phyloP scores from a whole-genome alignment of 1,284 basidiomycete genomes.

The Phaffia rhodozyma region DNA sequence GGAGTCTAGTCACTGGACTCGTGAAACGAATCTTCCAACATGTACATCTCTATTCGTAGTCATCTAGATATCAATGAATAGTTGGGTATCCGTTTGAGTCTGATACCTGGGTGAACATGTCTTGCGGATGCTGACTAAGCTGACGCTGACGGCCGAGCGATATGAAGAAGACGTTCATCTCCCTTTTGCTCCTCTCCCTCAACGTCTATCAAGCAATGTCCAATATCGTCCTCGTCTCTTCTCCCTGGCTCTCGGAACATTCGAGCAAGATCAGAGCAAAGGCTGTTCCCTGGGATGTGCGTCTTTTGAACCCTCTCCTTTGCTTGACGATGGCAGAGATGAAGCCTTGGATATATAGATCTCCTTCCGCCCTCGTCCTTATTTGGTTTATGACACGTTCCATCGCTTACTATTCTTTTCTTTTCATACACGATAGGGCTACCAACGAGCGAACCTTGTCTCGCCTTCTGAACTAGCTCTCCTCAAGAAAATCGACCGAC shows the following conservation, averaged over 20 bases:
- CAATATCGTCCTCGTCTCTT: slow-evolving; percentile 44
- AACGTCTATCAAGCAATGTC: background rate
- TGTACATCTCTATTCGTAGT: no score
- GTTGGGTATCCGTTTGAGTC: no score
- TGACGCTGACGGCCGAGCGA: no score
- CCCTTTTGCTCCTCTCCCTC: no score
- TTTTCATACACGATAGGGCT: slow-evolving; percentile 47
- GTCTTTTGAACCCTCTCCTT: slow-evolving; percentile 20
- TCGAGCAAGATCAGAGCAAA: slow-evolving; percentile 78
- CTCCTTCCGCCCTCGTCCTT: background rate
- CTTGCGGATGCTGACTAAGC: no score
- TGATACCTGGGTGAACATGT: no score
- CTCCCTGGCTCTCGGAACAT: slow-evolving; percentile 69
- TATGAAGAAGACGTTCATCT: no score
- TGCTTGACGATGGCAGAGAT: background rate
- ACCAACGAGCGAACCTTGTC: slow-evolving; percentile 86
- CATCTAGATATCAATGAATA: no score
- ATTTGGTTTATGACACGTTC: background rate
- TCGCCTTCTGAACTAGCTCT: slow-evolving; percentile 78
- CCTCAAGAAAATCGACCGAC: slow-evolving; percentile 79
- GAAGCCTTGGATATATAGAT: no score
- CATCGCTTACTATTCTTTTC: slow-evolving; percentile 1
- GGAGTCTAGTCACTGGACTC: no score
- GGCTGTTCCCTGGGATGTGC: slow-evolving; percentile 91
- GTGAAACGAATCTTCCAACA: no score